These are phyloP conservation scores for Tricholomella constricta DNA, from an alignment of 768 basidiomycete genomes.

Conservation along the genomic window DNA sequence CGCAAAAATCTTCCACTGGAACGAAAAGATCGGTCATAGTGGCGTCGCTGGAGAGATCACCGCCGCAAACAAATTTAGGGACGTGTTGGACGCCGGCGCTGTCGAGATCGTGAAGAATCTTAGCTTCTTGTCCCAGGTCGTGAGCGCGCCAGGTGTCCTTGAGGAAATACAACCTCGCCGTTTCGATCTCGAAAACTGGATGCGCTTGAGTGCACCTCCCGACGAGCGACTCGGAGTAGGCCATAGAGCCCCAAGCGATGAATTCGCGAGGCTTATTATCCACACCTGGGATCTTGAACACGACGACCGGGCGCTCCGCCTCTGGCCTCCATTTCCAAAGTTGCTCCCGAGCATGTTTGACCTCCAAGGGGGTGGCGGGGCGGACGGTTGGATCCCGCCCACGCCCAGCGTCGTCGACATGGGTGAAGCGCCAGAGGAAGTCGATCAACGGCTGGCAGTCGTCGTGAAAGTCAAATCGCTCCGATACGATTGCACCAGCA, in stretches of 20 bases:
- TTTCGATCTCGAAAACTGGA: conserved; percentile 16
- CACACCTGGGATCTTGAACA: conserved; percentile 8
- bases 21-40: conserved; percentile 17
- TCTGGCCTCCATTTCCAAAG: conserved; percentile 5
- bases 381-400: conserved; percentile 30
- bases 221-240: conserved; percentile 11
- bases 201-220: conserved; percentile 21
- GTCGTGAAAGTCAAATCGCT: conserved; percentile 23
- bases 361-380: conserved; percentile 9
- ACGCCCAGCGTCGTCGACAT: conserved; percentile 16
- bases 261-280: not conserved
- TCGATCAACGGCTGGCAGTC: conserved; percentile 22
- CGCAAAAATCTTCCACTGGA: not conserved
- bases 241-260: conserved; percentile 17
- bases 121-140: conserved; percentile 16
- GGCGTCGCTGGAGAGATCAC: conserved; percentile 24
- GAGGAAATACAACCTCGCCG: conserved; percentile 17
- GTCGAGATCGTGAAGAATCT: conserved; percentile 18
- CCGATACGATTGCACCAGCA: conserved; percentile 33
- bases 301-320: conserved; percentile 2
- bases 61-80: conserved; percentile 27
- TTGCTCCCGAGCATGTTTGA: not conserved
- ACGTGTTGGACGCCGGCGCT: conserved; percentile 19
- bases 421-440: conserved; percentile 32
- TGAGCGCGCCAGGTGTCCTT: conserved; percentile 30